These are phyloP conservation scores for Scenedesmus sp. DNA, from an alignment of 163 green algal species.

Conservation along the genomic window DNA sequence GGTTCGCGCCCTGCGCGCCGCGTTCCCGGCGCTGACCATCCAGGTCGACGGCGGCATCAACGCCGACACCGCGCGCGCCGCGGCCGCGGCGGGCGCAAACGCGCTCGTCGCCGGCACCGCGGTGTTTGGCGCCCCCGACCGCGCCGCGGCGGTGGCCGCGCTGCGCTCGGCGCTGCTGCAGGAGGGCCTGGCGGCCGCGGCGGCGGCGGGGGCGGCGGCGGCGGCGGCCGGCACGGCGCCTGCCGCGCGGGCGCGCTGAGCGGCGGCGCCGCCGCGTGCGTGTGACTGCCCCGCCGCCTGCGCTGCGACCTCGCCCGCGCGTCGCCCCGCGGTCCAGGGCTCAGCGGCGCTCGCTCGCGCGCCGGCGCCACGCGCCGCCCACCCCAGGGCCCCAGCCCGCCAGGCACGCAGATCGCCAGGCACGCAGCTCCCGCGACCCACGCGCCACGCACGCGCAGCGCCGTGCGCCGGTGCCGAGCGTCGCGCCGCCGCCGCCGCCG, in stretches of 20 bases:
- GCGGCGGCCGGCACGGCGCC: background rate
- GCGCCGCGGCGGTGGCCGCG: constrained; percentile 1
- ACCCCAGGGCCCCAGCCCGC: too few relatives aligned
- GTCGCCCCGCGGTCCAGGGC: too few relatives aligned
- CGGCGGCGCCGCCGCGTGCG: background rate
- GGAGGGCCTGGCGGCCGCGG: background rate
- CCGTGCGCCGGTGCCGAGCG: too few relatives aligned
- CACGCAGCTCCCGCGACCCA: too few relatives aligned
- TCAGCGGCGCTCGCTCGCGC: background rate
- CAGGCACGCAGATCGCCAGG: too few relatives aligned
- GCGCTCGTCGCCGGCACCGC: constrained; percentile 81
- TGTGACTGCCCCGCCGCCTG: too few relatives aligned
- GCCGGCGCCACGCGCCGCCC: background rate
- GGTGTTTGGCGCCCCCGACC: constrained; percentile 68
- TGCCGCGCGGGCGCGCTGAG: background rate
- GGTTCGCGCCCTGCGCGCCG: constrained; percentile 53
- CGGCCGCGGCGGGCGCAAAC: constrained; percentile 79
- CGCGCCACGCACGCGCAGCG: too few relatives aligned
- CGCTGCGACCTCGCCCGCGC: background rate
- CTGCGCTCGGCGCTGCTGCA: constrained; percentile 23
- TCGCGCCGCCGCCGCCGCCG: too few relatives aligned
- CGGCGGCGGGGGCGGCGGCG: background rate
- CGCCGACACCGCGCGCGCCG: constrained; percentile 62
- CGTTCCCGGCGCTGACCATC: constrained; percentile 57
- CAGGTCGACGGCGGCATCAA: constrained; percentile 82